Percentiles rank a stretch among this genome's conserved stretches.
Evolutionary conservation across 2,329 filamentous ascomycete species (phyloP).

Genomic region (Leptographium galeiforme): DNA sequence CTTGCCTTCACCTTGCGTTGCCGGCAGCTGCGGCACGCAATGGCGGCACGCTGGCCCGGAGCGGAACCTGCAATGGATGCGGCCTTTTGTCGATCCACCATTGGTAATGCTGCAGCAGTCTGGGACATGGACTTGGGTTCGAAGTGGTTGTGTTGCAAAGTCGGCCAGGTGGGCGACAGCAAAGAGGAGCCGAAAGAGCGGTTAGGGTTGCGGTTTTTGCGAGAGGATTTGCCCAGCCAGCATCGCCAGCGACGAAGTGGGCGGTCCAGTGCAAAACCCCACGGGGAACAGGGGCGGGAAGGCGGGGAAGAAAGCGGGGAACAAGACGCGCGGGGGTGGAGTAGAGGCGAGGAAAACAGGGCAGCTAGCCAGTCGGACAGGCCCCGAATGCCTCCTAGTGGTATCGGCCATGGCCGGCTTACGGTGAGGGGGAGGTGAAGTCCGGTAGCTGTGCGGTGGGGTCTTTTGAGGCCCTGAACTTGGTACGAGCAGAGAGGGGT

Average conservation of each 20-base stretch:
- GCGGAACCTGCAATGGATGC: neutral
- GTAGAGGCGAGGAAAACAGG: neutral
- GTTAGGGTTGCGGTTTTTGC: neutral
- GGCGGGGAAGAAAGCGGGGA: neutral
- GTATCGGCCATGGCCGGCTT: neutral
- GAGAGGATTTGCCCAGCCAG: neutral
- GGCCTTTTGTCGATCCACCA: neutral
- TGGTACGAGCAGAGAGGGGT: too few relatives aligned
- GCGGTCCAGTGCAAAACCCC: neutral
- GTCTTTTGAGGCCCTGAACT: too few relatives aligned
- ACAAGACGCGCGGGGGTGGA: neutral
- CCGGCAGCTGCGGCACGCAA: conserved; percentile 5
- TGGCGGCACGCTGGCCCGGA: conserved; percentile 1
- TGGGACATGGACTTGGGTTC: too few relatives aligned
- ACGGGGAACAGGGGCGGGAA: neutral
- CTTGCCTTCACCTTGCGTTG: conserved; percentile 5
- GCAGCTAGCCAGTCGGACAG: neutral
- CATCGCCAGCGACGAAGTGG: neutral
- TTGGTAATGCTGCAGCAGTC: neutral
- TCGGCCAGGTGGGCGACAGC: too few relatives aligned
- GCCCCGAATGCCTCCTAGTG: neutral
- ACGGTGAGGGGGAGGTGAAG: neutral
- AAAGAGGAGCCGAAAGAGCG: neutral
- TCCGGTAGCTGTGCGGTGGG: neutral
- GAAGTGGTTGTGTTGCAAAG: too few relatives aligned